Conservation (phyloP, 2,329 filamentous ascomycete genomes). For the Stachybotrys chartarum region DNA sequence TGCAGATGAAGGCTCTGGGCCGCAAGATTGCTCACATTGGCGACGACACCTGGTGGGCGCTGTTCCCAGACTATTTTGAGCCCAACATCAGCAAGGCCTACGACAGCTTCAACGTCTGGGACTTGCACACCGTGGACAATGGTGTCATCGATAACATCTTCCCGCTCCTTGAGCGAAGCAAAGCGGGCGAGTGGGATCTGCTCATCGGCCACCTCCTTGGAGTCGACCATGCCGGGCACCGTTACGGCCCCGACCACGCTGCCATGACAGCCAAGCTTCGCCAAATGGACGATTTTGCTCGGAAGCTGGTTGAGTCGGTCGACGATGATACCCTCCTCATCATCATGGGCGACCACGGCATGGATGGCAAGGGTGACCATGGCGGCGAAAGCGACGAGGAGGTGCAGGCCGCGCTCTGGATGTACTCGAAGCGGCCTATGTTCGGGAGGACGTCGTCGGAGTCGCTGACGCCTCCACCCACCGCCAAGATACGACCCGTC, state of each 20-base stretch:
- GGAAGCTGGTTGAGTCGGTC: slow-evolving; percentile 60
- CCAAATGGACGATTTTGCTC: slow-evolving; percentile 82
- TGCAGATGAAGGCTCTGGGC: slow-evolving; percentile 57
- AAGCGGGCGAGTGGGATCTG: slow-evolving; percentile 77
- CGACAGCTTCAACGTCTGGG: slow-evolving; percentile 98
- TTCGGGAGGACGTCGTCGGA: slow-evolving; percentile 71
- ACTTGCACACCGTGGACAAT: slow-evolving; percentile 93
- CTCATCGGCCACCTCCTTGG: slow-evolving; percentile 90
- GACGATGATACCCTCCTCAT: slow-evolving; percentile 85
- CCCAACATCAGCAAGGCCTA: slow-evolving; percentile 79
- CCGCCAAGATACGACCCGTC: slow-evolving; percentile 68
- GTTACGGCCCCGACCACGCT: slow-evolving; percentile 86
- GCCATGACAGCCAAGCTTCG: slow-evolving; percentile 86
- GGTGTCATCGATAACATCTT: slow-evolving; percentile 88
- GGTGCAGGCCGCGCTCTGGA: slow-evolving; percentile 90
- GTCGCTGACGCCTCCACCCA: slow-evolving; percentile 51
- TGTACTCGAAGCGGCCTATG: slow-evolving; percentile 84
- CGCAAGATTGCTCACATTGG: slow-evolving; percentile 84
- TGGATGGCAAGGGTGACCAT: slow-evolving; percentile 96
- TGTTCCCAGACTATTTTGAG: slow-evolving; percentile 94
- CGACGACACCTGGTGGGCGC: slow-evolving; percentile 93
- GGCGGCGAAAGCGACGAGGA: slow-evolving; percentile 98
- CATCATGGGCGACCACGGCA: slow-evolving; percentile 98
- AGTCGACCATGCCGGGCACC: slow-evolving; percentile 93
- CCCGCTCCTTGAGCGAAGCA: slow-evolving; percentile 63